Percentiles rank a stretch among this genome's conserved stretches.
These are phyloP conservation scores for Cryomyces antarcticus DNA, from an alignment of 495 filamentous ascomycete species.

Conservation along the genomic window DNA sequence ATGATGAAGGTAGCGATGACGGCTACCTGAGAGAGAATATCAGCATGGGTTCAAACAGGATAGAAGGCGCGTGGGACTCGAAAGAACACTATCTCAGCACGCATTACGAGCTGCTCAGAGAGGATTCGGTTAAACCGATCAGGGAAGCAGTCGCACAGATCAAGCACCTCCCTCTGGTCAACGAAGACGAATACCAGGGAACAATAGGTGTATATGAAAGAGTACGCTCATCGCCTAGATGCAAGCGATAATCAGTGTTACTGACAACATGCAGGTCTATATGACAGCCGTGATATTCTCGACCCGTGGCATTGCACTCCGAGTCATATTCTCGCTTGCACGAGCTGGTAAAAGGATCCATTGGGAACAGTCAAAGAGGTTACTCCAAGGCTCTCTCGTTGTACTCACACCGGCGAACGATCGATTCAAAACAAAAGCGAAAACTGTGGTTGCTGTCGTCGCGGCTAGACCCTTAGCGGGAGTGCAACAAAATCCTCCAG, in stretches of 20 bases:
- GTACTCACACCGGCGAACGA: slow-evolving; percentile 46
- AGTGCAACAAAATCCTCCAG: slow-evolving; percentile 41
- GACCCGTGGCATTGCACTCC: slow-evolving; percentile 38
- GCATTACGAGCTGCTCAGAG: slow-evolving; percentile 21
- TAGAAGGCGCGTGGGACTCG: slow-evolving; percentile 18
- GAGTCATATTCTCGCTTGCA: slow-evolving; percentile 49
- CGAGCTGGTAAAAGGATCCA: slow-evolving; percentile 46
- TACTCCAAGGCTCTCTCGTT: slow-evolving; percentile 49
- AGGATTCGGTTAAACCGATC: slow-evolving; percentile 24
- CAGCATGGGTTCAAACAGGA: slow-evolving; percentile 13
- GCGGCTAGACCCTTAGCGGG: slow-evolving; percentile 45
- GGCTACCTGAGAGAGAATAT: neutral
- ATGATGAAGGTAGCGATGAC: slow-evolving; percentile 4
- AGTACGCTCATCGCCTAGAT: slow-evolving; percentile 20
- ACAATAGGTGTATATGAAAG: slow-evolving; percentile 54
- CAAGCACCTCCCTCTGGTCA: slow-evolving; percentile 6
- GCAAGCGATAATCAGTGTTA: too few species aligned
- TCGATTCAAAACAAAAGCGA: slow-evolving; percentile 41
- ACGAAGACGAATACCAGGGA: slow-evolving; percentile 18
- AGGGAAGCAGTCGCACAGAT: slow-evolving; percentile 18
- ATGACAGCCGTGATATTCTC: slow-evolving; percentile 43
- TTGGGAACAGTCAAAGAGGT: slow-evolving; percentile 58
- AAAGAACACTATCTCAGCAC: slow-evolving; percentile 16
- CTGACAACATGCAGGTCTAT: slow-evolving; percentile 31
- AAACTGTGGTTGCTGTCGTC: slow-evolving; percentile 52